Evolutionary conservation across 495 filamentous ascomycete genomes (phyloP).

Genomic region (Penicillium cosmopolitanum): DNA sequence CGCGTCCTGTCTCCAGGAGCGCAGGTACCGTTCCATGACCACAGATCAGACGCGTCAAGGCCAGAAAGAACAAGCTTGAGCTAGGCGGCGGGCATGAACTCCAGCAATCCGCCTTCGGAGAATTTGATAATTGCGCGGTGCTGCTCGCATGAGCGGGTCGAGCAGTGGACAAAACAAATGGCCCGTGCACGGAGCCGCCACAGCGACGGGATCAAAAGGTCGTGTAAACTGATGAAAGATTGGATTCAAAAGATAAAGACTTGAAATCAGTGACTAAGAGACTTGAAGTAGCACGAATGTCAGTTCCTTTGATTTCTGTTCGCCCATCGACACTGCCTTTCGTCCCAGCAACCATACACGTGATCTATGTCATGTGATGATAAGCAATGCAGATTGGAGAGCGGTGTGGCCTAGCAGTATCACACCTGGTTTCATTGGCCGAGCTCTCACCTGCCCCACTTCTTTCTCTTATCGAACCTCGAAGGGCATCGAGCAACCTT

Average conservation of each 20-base stretch:
- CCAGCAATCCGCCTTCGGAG: slow-evolving; percentile 10
- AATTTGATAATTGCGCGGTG: slow-evolving; percentile 10
- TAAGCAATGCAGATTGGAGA: neutral
- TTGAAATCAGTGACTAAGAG: neutral
- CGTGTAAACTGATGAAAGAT: neutral
- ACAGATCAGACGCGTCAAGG: slow-evolving; percentile 9
- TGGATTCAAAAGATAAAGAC: neutral
- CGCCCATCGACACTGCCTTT: slow-evolving; percentile 3
- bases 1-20: slow-evolving; percentile 91
- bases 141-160: slow-evolving; percentile 29
- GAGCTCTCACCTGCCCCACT: too few relatives aligned
- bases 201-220: neutral
- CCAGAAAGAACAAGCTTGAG: neutral
- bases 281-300: neutral
- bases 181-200: slow-evolving; percentile 23
- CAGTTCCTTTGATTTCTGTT: slow-evolving; percentile 1
- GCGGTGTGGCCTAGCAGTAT: neutral
- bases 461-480: too few relatives aligned
- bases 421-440: too few relatives aligned
- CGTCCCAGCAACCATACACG: neutral
- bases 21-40: slow-evolving; percentile 86
- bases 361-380: neutral
- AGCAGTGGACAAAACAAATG: slow-evolving; percentile 32
- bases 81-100: slow-evolving; percentile 2
- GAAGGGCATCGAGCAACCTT: neutral